Evolutionary conservation across 2,329 filamentous ascomycete genomes (phyloP).

Genomic region (Juglanconis oblonga): DNA sequence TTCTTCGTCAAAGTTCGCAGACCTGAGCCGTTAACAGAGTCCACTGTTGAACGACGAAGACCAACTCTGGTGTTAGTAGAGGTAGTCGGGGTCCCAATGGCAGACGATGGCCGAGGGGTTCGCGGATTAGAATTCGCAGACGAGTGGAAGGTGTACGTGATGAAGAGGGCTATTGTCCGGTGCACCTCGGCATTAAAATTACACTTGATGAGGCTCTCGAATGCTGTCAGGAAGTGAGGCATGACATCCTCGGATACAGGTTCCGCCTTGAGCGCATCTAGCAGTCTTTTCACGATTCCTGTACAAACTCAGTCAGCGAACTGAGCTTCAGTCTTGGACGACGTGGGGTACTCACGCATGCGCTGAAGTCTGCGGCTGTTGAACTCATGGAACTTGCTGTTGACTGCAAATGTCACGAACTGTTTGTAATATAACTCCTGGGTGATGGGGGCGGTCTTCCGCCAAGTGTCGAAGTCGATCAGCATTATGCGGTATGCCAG

Average conservation of each 20-base stretch:
- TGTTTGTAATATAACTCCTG: constrained; percentile 92
- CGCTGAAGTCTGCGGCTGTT: constrained; percentile 82
- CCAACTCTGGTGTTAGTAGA: constrained; percentile 37
- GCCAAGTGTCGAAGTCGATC: constrained; percentile 92
- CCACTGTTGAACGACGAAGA: constrained; percentile 33
- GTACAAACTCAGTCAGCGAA: constrained; percentile 19
- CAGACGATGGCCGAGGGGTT: constrained; percentile 46
- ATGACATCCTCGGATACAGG: constrained; percentile 69
- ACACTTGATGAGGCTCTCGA: constrained; percentile 75
- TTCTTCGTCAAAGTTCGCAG: constrained; percentile 53
- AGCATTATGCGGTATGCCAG: constrained; percentile 89
- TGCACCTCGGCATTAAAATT: constrained; percentile 83
- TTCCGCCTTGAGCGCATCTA: constrained; percentile 89
- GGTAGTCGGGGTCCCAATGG: constrained; percentile 24
- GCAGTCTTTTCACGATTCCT: constrained; percentile 86
- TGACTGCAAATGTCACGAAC: constrained; percentile 82
- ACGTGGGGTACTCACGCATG: constrained; percentile 67
- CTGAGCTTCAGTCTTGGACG: not conserved
- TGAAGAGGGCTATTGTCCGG: constrained; percentile 82
- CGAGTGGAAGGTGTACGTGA: constrained; percentile 84
- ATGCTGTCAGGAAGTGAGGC: constrained; percentile 72
- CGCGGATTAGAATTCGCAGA: constrained; percentile 46
- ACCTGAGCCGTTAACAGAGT: constrained; percentile 22
- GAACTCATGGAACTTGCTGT: constrained; percentile 88
- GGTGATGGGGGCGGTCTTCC: constrained; percentile 70